A percentile compares a stretch with the other conserved stretches of the same genome.
These are phyloP conservation scores for Rhizophagus clarus DNA, from an alignment of 192 early-diverging fungal genomes.

Conservation along the genomic window DNA sequence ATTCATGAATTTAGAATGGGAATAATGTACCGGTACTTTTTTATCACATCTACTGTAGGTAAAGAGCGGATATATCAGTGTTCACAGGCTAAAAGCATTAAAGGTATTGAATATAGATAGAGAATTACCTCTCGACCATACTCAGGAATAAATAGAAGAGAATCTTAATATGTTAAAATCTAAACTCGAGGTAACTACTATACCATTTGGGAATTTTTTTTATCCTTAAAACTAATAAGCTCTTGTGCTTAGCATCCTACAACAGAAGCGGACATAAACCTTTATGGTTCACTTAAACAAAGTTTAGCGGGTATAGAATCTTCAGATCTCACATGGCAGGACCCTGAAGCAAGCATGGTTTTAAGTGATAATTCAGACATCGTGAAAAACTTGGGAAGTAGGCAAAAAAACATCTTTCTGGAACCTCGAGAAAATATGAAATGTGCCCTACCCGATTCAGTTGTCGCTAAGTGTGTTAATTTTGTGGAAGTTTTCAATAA, in stretches of 20 bases:
- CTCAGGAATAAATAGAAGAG: background rate
- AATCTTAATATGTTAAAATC: constrained; percentile 26
- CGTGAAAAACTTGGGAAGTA: too few relatives aligned
- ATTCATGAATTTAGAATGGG: background rate
- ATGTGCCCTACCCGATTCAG: background rate
- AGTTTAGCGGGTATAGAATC: background rate
- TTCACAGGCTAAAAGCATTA: constrained; percentile 3
- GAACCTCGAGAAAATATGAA: constrained; percentile 26
- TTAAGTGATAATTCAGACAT: too few relatives aligned
- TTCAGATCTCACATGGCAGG: constrained; percentile 1
- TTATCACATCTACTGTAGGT: constrained; percentile 15
- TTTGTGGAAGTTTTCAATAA: background rate
- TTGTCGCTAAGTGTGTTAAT: constrained; percentile 2
- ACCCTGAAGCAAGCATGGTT: background rate
- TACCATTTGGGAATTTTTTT: background rate
- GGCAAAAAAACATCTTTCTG: background rate
- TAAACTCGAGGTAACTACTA: constrained; percentile 9
- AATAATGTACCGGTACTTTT: constrained; percentile 25
- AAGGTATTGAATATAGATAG: background rate
- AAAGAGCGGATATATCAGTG: constrained; percentile 3
- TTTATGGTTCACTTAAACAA: constrained; percentile 27
- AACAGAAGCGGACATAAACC: background rate
- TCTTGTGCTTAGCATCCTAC: background rate
- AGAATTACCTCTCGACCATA: background rate
- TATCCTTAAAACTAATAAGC: too few relatives aligned